Evolutionary conservation across 1,139 yeast species (phyloP), one percentile per base, ranked within the genome.

Genomic region (Geotrichum bryndzae): DNA sequence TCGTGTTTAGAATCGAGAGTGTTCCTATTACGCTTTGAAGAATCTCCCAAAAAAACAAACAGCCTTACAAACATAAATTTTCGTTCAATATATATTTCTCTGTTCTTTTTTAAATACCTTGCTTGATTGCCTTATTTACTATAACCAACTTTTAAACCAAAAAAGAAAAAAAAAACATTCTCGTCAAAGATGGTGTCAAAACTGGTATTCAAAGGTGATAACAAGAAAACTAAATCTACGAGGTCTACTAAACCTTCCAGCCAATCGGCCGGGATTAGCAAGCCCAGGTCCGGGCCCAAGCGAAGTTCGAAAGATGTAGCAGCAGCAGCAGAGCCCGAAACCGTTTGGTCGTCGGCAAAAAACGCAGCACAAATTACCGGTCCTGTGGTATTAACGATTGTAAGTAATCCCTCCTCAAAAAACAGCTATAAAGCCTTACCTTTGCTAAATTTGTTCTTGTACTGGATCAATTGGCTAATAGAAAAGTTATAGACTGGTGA

Each of bases 171-270:
- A 25, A 25, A 25, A 80, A 61, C 73, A 38, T 38, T 38, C 10
- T 38, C 13, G 45, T 38, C 18, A 38, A n/a, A 15, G 35, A 79
- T 80, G 83, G 82, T 78, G 0, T 73, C 80, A 1, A 78, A 77
- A 63, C 71, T 80, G 15, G 65, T 69, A 1, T 80, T 80, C 68
- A 80, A 80, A 66, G 80, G 81, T 22, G 81, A 78, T 54, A 74
- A 71, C 60, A 72, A 70, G 51, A 68, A 72, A 59, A 70, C 33
- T 29, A 29, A 69, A 59, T 63, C 65, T 8, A 70, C 33, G 4
- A 29, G 69, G 59, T 63, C 65, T 38, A n/a, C 0, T 15, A 38
- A 15, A 11, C 5, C 22, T 15, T n/a, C 18, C 4, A 53, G 59
- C 7, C 33, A n/a, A 29, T 51, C 22, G 54, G 59, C 58, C 52